Conservation (phyloP, 2,329 filamentous ascomycete species). For the Colletotrichum destructivum region DNA sequence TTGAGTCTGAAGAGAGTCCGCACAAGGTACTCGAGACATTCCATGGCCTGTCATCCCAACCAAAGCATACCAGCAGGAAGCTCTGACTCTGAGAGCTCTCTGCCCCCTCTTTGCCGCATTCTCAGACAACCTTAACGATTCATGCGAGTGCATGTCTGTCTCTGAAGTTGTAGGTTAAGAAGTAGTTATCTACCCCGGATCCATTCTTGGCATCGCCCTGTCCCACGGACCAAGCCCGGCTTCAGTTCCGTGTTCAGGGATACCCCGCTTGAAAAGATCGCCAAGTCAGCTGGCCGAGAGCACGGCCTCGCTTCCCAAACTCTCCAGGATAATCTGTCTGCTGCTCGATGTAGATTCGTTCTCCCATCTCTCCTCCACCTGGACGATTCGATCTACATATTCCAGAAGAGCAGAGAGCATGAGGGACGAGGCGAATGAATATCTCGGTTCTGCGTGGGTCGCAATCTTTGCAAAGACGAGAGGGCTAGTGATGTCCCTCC, state of each 20-base stretch:
- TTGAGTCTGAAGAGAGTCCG: not conserved
- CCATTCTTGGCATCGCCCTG: slow-evolving; percentile 27
- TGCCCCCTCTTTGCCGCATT: slow-evolving; percentile 24
- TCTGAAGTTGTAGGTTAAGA: slow-evolving; percentile 3
- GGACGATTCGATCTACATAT: not conserved
- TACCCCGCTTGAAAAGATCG: slow-evolving; percentile 4
- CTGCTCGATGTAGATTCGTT: not conserved
- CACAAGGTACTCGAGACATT: not conserved
- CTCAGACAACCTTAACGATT: slow-evolving; percentile 39
- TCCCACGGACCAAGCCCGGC: slow-evolving; percentile 21
- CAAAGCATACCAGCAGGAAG: slow-evolving; percentile 26
- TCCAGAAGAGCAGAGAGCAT: not conserved
- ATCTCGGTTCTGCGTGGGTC: not conserved
- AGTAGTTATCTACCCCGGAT: slow-evolving; percentile 20
- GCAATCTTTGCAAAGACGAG: slow-evolving; percentile 3
- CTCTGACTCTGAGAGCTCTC: slow-evolving; percentile 25
- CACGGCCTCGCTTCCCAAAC: not conserved
- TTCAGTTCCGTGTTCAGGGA: slow-evolving; percentile 10
- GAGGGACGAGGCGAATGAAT: not conserved
- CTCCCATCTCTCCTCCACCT: not conserved
- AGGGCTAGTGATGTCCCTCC: not conserved
- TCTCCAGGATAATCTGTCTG: not conserved
- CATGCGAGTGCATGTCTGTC: slow-evolving; percentile 29
- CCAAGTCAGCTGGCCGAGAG: slow-evolving; percentile 18
- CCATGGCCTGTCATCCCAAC: slow-evolving; percentile 25